Evolutionary conservation across 768 basidiomycete genomes (phyloP).

Genomic region (Tulasnella sp.): DNA sequence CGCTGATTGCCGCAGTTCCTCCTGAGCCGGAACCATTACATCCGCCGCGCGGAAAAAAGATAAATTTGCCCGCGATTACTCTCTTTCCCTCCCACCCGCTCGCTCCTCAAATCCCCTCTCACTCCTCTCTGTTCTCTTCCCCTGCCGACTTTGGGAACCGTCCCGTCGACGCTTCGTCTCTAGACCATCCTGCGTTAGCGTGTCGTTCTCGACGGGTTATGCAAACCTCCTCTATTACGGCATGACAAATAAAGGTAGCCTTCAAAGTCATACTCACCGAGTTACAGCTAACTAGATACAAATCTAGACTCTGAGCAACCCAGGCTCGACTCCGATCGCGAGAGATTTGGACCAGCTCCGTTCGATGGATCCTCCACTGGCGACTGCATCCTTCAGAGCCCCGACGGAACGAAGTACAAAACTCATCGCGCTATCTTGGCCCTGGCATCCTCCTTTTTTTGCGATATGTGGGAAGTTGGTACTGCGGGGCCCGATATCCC

Average conservation of each 20-base stretch:
- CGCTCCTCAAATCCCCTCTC: too few relatives aligned
- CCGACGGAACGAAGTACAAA: conserved; percentile 50
- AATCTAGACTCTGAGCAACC: background rate
- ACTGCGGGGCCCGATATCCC: background rate
- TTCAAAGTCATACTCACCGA: background rate
- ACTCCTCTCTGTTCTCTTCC: too few relatives aligned
- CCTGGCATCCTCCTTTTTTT: conserved; percentile 56
- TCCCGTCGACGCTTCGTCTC: too few relatives aligned
- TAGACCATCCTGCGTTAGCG: too few relatives aligned
- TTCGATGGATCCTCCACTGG: conserved; percentile 44
- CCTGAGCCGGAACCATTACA: background rate
- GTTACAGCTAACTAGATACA: background rate
- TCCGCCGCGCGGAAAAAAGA: background rate
- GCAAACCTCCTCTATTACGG: background rate
- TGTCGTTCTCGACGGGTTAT: background rate
- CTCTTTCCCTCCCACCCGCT: too few relatives aligned
- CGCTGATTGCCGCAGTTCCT: background rate
- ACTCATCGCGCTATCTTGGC: conserved; percentile 54
- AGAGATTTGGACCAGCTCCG: background rate
- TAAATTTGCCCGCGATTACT: background rate
- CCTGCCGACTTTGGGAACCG: too few relatives aligned
- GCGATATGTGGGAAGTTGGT: conserved; percentile 46
- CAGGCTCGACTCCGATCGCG: background rate
- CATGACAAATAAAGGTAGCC: background rate
- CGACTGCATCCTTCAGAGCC: conserved; percentile 54